A percentile compares a stretch with the other conserved stretches of the same genome.
phyloP scores from a whole-genome alignment of 2,329 filamentous ascomycete genomes.

The Fonsecaea pugnacius region DNA sequence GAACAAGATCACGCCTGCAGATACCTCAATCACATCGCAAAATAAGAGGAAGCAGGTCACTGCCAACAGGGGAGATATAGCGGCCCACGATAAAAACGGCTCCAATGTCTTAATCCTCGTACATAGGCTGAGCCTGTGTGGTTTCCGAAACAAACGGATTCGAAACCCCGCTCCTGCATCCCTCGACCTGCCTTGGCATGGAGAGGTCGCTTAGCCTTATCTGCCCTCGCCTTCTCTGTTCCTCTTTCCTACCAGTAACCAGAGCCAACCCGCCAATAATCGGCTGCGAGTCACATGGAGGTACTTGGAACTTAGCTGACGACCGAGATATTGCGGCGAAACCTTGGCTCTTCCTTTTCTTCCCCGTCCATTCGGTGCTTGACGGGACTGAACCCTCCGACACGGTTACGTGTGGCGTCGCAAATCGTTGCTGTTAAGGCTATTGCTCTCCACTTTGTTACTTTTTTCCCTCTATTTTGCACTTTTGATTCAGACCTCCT shows the following conservation, averaged over 20 bases:
- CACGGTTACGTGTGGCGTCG: too few species aligned
- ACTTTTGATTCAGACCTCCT: not conserved
- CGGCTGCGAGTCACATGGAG: too few species aligned
- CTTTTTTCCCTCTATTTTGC: not conserved
- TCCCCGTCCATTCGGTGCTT: not conserved
- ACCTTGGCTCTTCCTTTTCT: too few species aligned
- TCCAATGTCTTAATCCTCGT: not conserved
- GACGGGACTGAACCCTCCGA: not conserved
- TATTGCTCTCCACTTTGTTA: not conserved
- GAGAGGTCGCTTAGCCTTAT: too few species aligned
- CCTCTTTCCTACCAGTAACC: too few species aligned
- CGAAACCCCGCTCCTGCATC: not conserved
- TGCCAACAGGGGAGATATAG: not conserved
- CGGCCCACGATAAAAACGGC: not conserved
- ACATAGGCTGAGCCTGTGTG: not conserved
- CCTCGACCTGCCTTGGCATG: not conserved
- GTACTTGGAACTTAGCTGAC: too few species aligned
- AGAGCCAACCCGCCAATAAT: too few species aligned
- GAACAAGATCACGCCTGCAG: too few species aligned
- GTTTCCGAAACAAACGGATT: not conserved
- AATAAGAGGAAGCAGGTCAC: not conserved
- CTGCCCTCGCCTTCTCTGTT: too few species aligned
- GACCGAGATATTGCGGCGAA: too few species aligned
- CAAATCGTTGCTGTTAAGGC: not conserved
- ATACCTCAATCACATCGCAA: not conserved